Percentiles rank a stretch among this genome's conserved stretches.
Conservation (phyloP, 208 protist species). For the Acanthamoeba triangularis region DNA sequence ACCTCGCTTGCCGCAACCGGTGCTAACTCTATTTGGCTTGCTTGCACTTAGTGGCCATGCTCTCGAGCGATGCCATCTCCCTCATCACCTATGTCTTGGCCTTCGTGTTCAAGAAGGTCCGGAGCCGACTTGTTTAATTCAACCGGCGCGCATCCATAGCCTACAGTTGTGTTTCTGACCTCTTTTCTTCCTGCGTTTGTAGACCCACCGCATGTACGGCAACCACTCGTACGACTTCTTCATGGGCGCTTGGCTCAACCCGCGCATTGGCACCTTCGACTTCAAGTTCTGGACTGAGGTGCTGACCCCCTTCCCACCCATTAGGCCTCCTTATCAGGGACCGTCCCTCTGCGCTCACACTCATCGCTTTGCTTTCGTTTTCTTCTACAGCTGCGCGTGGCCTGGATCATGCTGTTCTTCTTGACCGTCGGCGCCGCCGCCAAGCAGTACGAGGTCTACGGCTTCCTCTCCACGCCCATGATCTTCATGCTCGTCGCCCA, state of each 20-base stretch:
- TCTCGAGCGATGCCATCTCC: slow-evolving; percentile 32
- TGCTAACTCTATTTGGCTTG: neutral
- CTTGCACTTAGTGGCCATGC: slow-evolving; percentile 46
- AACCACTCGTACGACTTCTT: slow-evolving; percentile 97
- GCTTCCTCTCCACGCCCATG: slow-evolving; percentile 94
- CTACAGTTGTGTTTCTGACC: slow-evolving; percentile 82
- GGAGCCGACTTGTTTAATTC: slow-evolving; percentile 79
- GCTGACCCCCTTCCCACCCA: neutral
- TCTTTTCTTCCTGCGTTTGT: neutral
- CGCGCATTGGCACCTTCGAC: slow-evolving; percentile 94
- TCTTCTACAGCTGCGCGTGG: slow-evolving; percentile 92
- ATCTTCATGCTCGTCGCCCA: slow-evolving; percentile 96
- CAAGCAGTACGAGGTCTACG: slow-evolving; percentile 94
- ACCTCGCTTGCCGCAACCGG: no score
- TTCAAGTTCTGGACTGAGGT: slow-evolving; percentile 96
- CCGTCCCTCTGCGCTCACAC: neutral
- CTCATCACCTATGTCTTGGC: slow-evolving; percentile 60
- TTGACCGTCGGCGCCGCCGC: slow-evolving; percentile 94
- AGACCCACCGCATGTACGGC: slow-evolving; percentile 93
- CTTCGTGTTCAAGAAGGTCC: slow-evolving; percentile 52
- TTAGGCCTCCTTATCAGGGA: neutral
- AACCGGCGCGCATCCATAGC: neutral
- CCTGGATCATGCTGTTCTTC: slow-evolving; percentile 97
- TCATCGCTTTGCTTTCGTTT: neutral
- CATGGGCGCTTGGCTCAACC: slow-evolving; percentile 93